These are phyloP conservation scores for Crithidia sp. DNA, from an alignment of 208 protist genomes.

Conservation along the genomic window DNA sequence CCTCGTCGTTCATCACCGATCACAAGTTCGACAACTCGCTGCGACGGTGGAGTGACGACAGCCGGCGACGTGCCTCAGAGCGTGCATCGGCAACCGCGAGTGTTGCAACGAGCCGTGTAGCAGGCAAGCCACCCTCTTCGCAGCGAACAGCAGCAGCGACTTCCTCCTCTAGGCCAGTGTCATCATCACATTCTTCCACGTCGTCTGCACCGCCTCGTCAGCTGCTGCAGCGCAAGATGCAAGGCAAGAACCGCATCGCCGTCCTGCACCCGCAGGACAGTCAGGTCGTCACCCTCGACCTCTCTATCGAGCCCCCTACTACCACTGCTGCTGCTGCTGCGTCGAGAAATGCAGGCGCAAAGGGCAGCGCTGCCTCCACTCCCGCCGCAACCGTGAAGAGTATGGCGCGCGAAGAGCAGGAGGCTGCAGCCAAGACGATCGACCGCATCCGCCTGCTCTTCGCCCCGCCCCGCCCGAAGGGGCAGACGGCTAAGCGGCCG, in stretches of 20 bases:
- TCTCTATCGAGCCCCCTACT: constrained; percentile 27
- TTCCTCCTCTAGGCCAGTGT: not conserved
- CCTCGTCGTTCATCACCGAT: not conserved
- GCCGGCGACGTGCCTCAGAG: not conserved
- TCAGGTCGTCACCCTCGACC: constrained; percentile 44
- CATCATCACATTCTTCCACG: not conserved
- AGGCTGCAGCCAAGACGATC: constrained; percentile 64
- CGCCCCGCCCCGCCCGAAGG: constrained; percentile 23
- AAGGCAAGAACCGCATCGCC: constrained; percentile 40
- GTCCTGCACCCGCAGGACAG: constrained; percentile 42
- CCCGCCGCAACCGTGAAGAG: constrained; percentile 46
- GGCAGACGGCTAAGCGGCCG: constrained; percentile 28
- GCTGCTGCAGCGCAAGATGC: constrained; percentile 23
- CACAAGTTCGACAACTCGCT: not conserved
- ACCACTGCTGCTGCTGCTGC: not conserved
- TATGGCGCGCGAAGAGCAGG: constrained; percentile 72
- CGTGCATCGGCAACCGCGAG: too few relatives aligned
- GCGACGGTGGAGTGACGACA: not conserved
- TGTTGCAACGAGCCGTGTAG: too few relatives aligned
- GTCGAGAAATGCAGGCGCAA: not conserved
- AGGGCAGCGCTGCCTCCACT: too few relatives aligned
- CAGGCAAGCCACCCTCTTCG: too few relatives aligned
- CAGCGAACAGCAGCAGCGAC: too few relatives aligned
- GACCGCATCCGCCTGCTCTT: constrained; percentile 85
- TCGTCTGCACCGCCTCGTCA: not conserved